Evolutionary conservation across 2,329 filamentous ascomycete genomes (phyloP).

Genomic region (Thielaviopsis ethacetica): DNA sequence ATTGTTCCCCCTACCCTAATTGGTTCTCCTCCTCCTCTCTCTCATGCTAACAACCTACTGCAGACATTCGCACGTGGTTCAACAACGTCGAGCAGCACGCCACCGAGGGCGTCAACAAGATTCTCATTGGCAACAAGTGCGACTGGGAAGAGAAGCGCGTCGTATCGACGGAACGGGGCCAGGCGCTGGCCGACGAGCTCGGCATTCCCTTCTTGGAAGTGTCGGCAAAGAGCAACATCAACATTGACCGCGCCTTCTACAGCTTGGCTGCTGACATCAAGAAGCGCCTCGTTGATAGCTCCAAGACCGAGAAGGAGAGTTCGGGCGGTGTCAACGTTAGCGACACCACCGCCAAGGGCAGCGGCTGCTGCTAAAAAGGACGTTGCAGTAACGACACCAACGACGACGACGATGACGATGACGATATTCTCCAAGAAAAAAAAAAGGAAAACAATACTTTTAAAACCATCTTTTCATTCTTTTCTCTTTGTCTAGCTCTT

Average conservation of each 20-base stretch:
- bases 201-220: slow-evolving; percentile 98
- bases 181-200: slow-evolving; percentile 85
- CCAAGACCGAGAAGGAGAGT: slow-evolving; percentile 53
- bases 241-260: slow-evolving; percentile 98
- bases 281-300: slow-evolving; percentile 89
- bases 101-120: slow-evolving; percentile 98
- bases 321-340: slow-evolving; percentile 52
- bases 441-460: not conserved
- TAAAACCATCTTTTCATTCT: not conserved
- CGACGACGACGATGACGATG: not conserved
- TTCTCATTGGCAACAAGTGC: slow-evolving; percentile 98
- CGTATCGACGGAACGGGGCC: slow-evolving; percentile 81
- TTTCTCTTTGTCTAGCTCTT: not conserved
- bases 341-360: slow-evolving; percentile 36
- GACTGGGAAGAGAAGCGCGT: slow-evolving; percentile 99
- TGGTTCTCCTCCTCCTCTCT: slow-evolving; percentile 3
- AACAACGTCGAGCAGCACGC: slow-evolving; percentile 97
- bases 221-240: slow-evolving; percentile 97
- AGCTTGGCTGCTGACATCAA: slow-evolving; percentile 92
- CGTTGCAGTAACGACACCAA: not conserved
- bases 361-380: slow-evolving; percentile 59
- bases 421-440: not conserved
- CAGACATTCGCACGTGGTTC: slow-evolving; percentile 99
- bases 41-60: slow-evolving; percentile 10
- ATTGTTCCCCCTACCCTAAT: slow-evolving; percentile 5